Evolutionary conservation across 2,329 filamentous ascomycete genomes (phyloP).

Genomic region (Cercospora sp.): DNA sequence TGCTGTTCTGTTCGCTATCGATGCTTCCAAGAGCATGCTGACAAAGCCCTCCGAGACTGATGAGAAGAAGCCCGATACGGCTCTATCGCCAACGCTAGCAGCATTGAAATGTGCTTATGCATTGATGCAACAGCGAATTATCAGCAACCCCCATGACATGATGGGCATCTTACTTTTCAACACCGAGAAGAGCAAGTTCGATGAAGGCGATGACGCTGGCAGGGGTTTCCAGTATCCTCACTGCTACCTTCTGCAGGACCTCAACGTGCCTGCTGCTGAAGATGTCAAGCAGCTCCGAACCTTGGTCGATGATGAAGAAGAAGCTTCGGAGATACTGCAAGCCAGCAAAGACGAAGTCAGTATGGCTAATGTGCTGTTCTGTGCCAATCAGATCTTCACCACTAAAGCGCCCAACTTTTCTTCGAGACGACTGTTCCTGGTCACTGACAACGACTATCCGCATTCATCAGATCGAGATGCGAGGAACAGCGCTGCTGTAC

Average conservation of each 20-base stretch:
- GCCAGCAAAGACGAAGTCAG: constrained; percentile 69
- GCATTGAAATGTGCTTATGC: constrained; percentile 92
- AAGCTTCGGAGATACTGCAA: constrained; percentile 66
- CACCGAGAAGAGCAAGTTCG: constrained; percentile 79
- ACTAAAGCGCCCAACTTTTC: constrained; percentile 93
- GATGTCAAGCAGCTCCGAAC: constrained; percentile 79
- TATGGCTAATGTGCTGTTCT: constrained; percentile 90
- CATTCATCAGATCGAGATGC: constrained; percentile 70
- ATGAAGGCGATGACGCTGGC: constrained; percentile 62
- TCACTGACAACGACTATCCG: constrained; percentile 91
- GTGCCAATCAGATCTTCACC: constrained; percentile 94
- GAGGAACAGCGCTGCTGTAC: constrained; percentile 74
- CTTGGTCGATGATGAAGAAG: constrained; percentile 76
- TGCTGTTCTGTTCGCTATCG: constrained; percentile 95
- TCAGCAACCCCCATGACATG: constrained; percentile 94
- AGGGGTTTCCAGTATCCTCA: constrained; percentile 72
- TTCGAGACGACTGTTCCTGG: constrained; percentile 88
- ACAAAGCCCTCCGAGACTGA: constrained; percentile 61
- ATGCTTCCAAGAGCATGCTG: constrained; percentile 87
- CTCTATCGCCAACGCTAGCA: constrained; percentile 71
- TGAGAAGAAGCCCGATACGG: constrained; percentile 73
- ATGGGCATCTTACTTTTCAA: constrained; percentile 93
- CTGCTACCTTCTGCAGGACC: constrained; percentile 86
- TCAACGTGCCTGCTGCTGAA: constrained; percentile 81
- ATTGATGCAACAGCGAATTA: constrained; percentile 97